A percentile compares a stretch with the other conserved stretches of the same genome.
Conservation (phyloP, 495 filamentous ascomycete species). For the Podospora didyma region DNA sequence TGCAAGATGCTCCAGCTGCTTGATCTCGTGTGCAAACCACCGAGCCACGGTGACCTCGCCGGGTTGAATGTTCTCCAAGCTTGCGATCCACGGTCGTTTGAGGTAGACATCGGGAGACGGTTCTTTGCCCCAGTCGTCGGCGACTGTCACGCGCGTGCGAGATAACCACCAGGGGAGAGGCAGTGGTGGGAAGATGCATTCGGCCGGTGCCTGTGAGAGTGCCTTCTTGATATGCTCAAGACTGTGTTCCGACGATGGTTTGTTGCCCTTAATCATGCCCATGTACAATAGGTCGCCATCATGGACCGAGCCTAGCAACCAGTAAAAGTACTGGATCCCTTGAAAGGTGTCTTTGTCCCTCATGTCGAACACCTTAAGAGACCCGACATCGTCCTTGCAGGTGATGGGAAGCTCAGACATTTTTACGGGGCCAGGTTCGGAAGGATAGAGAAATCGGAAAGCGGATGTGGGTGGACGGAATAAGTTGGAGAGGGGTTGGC, state of each 20-base stretch:
- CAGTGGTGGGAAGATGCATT: slow-evolving; percentile 1
- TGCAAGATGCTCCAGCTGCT: neutral
- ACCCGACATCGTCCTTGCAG: neutral
- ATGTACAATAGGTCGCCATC: neutral
- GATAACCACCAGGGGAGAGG: neutral
- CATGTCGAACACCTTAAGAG: neutral
- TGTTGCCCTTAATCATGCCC: slow-evolving; percentile 1
- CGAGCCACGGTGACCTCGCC: neutral
- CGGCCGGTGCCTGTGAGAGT: neutral
- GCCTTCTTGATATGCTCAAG: neutral
- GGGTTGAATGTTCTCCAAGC: neutral
- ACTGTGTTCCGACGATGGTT: neutral
- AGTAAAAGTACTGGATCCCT: neutral
- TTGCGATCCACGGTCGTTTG: slow-evolving; percentile 1
- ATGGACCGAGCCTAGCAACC: neutral
- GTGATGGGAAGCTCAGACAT: neutral
- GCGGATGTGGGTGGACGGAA: neutral
- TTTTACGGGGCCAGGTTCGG: neutral
- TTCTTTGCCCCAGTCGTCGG: slow-evolving; percentile 1
- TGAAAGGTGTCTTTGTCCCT: neutral
- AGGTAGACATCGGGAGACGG: neutral
- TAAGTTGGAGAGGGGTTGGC: neutral
- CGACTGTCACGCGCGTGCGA: slow-evolving; percentile 1
- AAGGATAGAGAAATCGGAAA: neutral
- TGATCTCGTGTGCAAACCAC: slow-evolving; percentile 3